Conservation (phyloP, 768 basidiomycete species). For the Lyophyllum semitale region DNA sequence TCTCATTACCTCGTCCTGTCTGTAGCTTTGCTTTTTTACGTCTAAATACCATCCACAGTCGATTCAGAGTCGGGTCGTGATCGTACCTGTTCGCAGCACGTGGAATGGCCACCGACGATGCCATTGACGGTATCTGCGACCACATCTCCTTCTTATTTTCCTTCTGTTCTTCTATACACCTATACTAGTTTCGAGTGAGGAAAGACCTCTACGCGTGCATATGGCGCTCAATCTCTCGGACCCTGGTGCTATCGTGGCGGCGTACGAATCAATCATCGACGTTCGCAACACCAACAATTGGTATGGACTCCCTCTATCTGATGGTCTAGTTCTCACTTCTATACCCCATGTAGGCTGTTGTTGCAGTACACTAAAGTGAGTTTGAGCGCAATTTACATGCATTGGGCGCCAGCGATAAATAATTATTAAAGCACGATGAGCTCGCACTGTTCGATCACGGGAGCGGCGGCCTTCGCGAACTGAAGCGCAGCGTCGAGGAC, state of each 20-base stretch:
- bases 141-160: not conserved
- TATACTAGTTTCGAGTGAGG: not conserved
- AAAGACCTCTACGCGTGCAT: not conserved
- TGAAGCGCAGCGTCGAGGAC: slow-evolving; percentile 46
- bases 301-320: slow-evolving; percentile 2
- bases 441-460: slow-evolving; percentile 42
- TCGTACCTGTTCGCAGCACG: slow-evolving; percentile 1
- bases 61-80: too few species aligned
- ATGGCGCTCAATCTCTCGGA: slow-evolving; percentile 23
- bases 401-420: slow-evolving; percentile 9
- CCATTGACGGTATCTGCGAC: not conserved
- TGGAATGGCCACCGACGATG: too few species aligned
- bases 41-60: too few species aligned
- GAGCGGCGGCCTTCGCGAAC: slow-evolving; percentile 41
- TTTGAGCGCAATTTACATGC: not conserved
- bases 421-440: slow-evolving; percentile 33
- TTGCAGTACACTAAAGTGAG: slow-evolving; percentile 23
- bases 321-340: not conserved
- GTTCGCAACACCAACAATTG: slow-evolving; percentile 18
- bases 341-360: slow-evolving; percentile 14
- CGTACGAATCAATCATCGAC: slow-evolving; percentile 21
- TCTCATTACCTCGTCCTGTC: too few species aligned
- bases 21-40: too few species aligned
- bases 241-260: slow-evolving; percentile 18
- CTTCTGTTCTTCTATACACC: not conserved